Conservation (phyloP, 2,329 filamentous ascomycete genomes). For the Cyclaneusma minus region DNA sequence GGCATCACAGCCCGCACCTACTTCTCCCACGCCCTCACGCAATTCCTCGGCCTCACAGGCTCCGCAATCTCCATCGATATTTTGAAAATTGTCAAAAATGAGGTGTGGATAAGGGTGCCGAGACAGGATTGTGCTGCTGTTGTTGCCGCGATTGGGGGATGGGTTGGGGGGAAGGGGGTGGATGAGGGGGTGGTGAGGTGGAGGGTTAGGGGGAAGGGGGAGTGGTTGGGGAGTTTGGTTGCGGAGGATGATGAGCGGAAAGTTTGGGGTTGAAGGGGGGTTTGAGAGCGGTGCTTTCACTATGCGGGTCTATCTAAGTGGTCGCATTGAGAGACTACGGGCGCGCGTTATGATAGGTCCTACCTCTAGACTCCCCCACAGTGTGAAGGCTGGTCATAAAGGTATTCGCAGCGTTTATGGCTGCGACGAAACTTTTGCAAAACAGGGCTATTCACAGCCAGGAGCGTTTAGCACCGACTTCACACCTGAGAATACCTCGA, state of each 20-base stretch:
- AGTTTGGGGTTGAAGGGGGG: slow-evolving; percentile 28
- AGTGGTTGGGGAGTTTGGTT: slow-evolving; percentile 47
- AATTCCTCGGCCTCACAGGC: slow-evolving; percentile 58
- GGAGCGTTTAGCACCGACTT: no score
- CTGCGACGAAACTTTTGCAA: no score
- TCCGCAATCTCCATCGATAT: slow-evolving; percentile 54
- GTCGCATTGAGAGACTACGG: no score
- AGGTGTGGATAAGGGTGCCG: slow-evolving; percentile 52
- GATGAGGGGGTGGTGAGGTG: slow-evolving; percentile 22
- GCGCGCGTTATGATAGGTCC: no score
- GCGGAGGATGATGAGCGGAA: slow-evolving; percentile 29
- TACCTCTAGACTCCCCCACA: no score
- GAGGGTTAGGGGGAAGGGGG: slow-evolving; percentile 38
- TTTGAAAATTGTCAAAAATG: slow-evolving; percentile 37
- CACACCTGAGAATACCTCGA: no score
- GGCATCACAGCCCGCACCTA: slow-evolving; percentile 45
- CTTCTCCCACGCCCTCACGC: slow-evolving; percentile 44
- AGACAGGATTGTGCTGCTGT: slow-evolving; percentile 43
- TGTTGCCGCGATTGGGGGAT: slow-evolving; percentile 50
- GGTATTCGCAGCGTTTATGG: no score
- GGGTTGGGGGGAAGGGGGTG: slow-evolving; percentile 30
- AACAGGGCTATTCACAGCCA: no score
- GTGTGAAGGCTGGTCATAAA: no score
- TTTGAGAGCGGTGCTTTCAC: no score
- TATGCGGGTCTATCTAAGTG: no score